These are phyloP conservation scores for Desmodesmus armatus DNA, from an alignment of 139 green algal genomes.

Conservation along the genomic window DNA sequence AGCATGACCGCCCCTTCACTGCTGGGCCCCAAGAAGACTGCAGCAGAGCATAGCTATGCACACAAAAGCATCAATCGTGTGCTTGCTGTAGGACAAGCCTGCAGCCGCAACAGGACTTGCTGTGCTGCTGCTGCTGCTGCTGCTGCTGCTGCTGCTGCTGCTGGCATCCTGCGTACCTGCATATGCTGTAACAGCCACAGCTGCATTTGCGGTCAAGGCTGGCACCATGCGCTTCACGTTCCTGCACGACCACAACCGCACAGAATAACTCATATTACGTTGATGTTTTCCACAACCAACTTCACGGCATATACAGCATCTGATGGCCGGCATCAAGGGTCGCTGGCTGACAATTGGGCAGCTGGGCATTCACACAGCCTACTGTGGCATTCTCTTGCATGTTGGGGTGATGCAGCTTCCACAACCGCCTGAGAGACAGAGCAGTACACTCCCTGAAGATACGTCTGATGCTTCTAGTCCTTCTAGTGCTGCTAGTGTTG, in stretches of 20 bases:
- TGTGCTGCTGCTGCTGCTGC: conserved; percentile 14
- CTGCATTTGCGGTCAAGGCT: neutral
- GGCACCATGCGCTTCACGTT: neutral
- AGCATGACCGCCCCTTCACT: neutral
- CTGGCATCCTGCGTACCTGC: neutral
- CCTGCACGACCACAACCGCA: neutral
- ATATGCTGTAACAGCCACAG: neutral
- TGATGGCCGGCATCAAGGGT: neutral
- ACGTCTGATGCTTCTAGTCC: too few species aligned
- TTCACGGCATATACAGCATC: neutral
- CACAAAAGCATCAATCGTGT: neutral
- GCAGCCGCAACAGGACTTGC: neutral
- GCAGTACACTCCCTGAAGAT: too few species aligned
- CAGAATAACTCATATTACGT: neutral
- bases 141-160: neutral
- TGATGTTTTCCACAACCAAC: neutral
- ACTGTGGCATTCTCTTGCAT: neutral
- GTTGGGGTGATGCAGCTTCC: too few species aligned
- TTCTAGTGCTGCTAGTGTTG: neutral
- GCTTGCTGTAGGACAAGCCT: too few species aligned
- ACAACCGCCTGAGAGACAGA: too few species aligned
- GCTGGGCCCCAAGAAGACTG: neutral
- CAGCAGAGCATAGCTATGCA: neutral
- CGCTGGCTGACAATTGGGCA: neutral
- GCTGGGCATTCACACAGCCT: neutral